Base-by-base conservation (phyloP, 148 eudicot genomes). In the Vaccinium corymbosum region DNA sequence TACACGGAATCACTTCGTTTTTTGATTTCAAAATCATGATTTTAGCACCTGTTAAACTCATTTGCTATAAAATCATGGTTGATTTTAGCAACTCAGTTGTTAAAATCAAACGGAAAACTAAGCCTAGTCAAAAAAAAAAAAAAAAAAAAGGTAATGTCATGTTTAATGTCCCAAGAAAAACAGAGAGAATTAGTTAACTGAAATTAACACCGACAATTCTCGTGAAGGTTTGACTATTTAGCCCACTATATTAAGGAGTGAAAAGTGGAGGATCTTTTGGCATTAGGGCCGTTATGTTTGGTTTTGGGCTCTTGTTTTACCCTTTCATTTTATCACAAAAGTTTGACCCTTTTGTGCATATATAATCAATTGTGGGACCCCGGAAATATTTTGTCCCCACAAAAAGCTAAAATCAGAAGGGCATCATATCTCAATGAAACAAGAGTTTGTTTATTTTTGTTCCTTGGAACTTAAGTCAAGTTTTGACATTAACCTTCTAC, bases 231-330 rank as follows among this genome's bases (percentile, higher is more conserved):
- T 78, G 57, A 78, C 80, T n/a, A 79, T 29, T 32, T 32, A 79
- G 4, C 73, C 17, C 77, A 73, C 77, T 16, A 17, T 1, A 17
- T 35, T 38, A 17, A 42, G 50, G 77, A 79, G 62, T 25, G 46
- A 79, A 79, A 19, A 32, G 64, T 56, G 68, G 81, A 57, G 68
- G 62, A 22, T 35, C 81, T 79, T 79, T 79, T 46, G 81, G 64
- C 81, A 53, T 79, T 79, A 53, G 49, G 56, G 66, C 81, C 81
- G 66, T 79, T 79, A 79, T 79, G 81, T 79, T 73, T 38, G 77
- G 77, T 73, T 73, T 16, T 15, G 49, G 50, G 29, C 32, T 64
- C 32, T 38, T 38, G 49, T 38, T 35, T 7, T 6, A 19, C 2
- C 50, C 3, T 72, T 72, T 17, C n/a, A 73, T 38, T 38, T 17